Evolutionary conservation across 805 yeast species (phyloP).

Genomic region (Cyberlindnera lachancei): DNA sequence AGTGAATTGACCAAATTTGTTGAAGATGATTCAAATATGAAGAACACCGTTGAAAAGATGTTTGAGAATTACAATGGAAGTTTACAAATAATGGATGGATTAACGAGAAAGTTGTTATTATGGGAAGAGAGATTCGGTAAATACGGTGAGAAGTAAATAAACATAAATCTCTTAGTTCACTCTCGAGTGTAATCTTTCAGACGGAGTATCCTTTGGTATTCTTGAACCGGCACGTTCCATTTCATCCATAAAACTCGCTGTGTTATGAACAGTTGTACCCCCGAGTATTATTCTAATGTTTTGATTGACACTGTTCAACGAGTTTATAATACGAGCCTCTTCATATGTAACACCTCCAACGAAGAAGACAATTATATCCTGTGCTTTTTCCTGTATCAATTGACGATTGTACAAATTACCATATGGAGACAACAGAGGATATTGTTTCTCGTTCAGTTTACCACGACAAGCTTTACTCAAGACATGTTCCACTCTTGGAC

Average conservation of each 20-base stretch:
- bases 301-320: conserved; percentile 48
- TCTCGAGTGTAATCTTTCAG: conserved; percentile 9
- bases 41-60: conserved; percentile 32
- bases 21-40: conserved; percentile 32
- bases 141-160: conserved; percentile 12
- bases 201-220: conserved; percentile 24
- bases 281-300: conserved; percentile 73
- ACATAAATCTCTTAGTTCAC: background rate
- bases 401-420: conserved; percentile 11
- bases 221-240: conserved; percentile 30
- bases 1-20: conserved; percentile 39
- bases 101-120: conserved; percentile 59
- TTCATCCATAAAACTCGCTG: conserved; percentile 28
- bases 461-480: conserved; percentile 29
- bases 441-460: conserved; percentile 26
- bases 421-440: conserved; percentile 37
- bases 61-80: conserved; percentile 51
- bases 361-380: conserved; percentile 63
- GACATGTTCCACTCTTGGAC: conserved; percentile 55
- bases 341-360: conserved; percentile 92
- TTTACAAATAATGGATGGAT: conserved; percentile 56
- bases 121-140: conserved; percentile 72
- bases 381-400: conserved; percentile 32
- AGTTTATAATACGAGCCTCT: conserved; percentile 78
- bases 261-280: conserved; percentile 55